Percentiles rank a stretch among this genome's conserved stretches.
phyloP scores from a whole-genome alignment of 371 early-diverging fungal species.

The Lichtheimia hyalospora region DNA sequence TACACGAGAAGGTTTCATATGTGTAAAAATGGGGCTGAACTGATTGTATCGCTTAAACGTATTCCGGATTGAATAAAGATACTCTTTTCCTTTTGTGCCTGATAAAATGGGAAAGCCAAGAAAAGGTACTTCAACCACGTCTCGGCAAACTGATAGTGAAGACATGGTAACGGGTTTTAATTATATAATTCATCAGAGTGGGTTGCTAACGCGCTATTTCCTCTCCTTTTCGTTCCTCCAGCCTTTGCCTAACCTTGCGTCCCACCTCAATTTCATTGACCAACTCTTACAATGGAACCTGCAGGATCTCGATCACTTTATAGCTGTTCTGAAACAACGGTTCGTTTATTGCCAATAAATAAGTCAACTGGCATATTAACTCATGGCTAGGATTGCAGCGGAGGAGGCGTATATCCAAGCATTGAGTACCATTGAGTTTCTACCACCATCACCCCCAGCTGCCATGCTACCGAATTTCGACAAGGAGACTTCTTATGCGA shows the following conservation, averaged over 20 bases:
- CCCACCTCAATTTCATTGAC: slow-evolving; percentile 17
- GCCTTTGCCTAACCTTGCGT: slow-evolving; percentile 15
- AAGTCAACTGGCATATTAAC: neutral
- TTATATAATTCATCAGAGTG: too few relatives aligned
- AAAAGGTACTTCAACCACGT: too few relatives aligned
- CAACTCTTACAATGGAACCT: slow-evolving; percentile 16
- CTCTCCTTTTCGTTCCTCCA: neutral
- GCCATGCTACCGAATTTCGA: slow-evolving; percentile 3
- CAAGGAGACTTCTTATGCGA: slow-evolving; percentile 8
- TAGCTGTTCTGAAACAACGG: slow-evolving; percentile 12
- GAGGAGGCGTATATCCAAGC: slow-evolving; percentile 14
- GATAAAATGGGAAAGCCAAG: neutral
- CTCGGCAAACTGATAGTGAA: too few relatives aligned
- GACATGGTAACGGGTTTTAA: too few relatives aligned
- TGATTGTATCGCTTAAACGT: too few relatives aligned
- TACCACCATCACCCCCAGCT: slow-evolving; percentile 6
- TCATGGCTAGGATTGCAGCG: slow-evolving; percentile 8
- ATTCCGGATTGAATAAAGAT: neutral
- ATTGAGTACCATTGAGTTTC: slow-evolving; percentile 5
- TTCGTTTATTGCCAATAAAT: neutral
- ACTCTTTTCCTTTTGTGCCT: neutral
- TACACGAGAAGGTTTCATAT: too few relatives aligned
- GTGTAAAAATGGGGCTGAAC: too few relatives aligned
- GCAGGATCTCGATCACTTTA: slow-evolving; percentile 16
- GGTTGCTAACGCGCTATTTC: too few relatives aligned